Evolutionary conservation across 495 filamentous ascomycete genomes (phyloP).

Genomic region (Pyrenopolyporus hunteri): DNA sequence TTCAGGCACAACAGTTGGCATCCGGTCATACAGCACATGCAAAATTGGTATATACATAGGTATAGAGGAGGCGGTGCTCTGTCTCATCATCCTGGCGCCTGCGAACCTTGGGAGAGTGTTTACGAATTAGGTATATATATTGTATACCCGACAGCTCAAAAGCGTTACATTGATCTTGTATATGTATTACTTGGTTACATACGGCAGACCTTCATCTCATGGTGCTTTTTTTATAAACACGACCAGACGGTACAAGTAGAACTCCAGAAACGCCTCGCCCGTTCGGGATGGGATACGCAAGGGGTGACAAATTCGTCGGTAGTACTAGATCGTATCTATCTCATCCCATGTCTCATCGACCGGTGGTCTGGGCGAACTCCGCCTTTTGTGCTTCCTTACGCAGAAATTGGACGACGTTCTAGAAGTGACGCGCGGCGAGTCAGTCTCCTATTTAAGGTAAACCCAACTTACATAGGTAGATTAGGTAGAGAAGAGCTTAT

Average conservation of each 20-base stretch:
- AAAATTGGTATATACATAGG: conserved; percentile 26
- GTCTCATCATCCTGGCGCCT: conserved; percentile 7
- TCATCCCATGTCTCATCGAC: conserved; percentile 28
- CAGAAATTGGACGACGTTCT: conserved; percentile 78
- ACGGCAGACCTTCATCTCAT: no score
- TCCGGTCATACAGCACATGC: conserved; percentile 13
- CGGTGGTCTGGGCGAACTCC: conserved; percentile 41
- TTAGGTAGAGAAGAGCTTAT: no score
- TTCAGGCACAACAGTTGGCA: conserved; percentile 14
- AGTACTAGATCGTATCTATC: background rate
- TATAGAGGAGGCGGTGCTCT: conserved; percentile 15
- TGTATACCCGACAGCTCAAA: conserved; percentile 11
- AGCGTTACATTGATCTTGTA: conserved; percentile 1
- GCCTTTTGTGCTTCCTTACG: conserved; percentile 63
- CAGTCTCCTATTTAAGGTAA: background rate
- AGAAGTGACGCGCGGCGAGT: background rate
- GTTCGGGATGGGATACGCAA: conserved; percentile 5
- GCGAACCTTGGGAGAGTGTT: conserved; percentile 14
- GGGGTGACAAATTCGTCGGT: background rate
- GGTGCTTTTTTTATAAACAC: background rate
- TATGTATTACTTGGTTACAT: no score
- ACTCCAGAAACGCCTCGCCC: conserved; percentile 26
- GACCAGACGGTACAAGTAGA: background rate
- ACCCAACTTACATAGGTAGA: background rate
- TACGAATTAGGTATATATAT: conserved; percentile 17